Base-by-base conservation (phyloP, 2,329 filamentous ascomycete species). In the Geosmithia morbida region DNA sequence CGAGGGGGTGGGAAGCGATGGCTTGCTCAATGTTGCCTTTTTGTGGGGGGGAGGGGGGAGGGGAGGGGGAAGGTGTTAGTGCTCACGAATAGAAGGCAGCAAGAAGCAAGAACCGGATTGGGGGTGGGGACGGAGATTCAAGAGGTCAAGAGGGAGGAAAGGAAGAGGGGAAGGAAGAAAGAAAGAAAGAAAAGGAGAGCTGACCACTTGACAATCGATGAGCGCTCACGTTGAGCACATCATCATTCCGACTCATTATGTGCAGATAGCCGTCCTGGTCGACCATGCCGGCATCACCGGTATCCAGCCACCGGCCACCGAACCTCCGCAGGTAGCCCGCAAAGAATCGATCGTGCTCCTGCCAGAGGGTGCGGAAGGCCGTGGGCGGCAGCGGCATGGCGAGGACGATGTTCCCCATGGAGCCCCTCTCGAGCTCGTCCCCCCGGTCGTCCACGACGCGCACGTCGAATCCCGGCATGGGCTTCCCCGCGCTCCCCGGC, bases 211-310 rank as follows among this genome's bases (percentile, higher is more conserved):
- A 90, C 51, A 96, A 81, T 14, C 89, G 78, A 66, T 96, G 89
- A 5, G 89, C 88, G 41, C 88, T 89, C n/a, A 95, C 89, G 59
- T 96, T 96, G 59, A 96, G 88, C 50, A 96, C 83, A 61, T 96
- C 89, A 66, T 96, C 89, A 30, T 69, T 72, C 41, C 78, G 66
- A 41, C 74, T 74, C 77, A 81, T 80, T 54, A 82, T 76, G 53
- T 76, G 73, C 41, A 81, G 71, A 55, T 81, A 81, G 4, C 77
- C 77, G 41, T 90, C 81, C 14, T 74, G 62, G 58, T 96, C 89
- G 49, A 96, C 79, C 70, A 88, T 81, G 0, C 90, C 89, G 1
- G 87, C 84, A 60, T 97, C 89, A 2, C 89, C 90, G 0, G 89
- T 96, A 59, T 97, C 89, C 42, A 96, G 65, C 86, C 87, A 96